Percentiles rank a stretch among this genome's conserved stretches.
phyloP scores from a whole-genome alignment of 1,284 basidiomycete species.

The Cutaneotrichosporon cutaneum region DNA sequence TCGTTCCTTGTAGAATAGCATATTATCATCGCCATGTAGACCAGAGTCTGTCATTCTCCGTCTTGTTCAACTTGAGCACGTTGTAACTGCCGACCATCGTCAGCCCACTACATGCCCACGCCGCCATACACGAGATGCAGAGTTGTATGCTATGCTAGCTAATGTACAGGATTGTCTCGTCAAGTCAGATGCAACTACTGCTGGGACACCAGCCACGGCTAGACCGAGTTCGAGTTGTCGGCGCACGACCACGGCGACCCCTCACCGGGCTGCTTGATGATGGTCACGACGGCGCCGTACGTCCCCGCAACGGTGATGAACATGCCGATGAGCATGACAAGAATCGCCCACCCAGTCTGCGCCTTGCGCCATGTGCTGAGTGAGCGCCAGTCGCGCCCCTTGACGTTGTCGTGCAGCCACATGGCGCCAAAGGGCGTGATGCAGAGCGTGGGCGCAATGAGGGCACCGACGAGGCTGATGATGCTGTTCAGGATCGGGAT shows the following conservation, averaged over 20 bases:
- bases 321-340: conserved; percentile 30
- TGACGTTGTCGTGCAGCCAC: conserved; percentile 38
- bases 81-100: background rate
- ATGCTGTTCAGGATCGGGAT: conserved; percentile 38
- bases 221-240: conserved; percentile 37
- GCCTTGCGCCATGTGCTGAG: conserved; percentile 8
- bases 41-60: no score
- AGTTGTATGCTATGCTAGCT: background rate
- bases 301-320: conserved; percentile 38
- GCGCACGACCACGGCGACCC: conserved; percentile 39
- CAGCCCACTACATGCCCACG: background rate
- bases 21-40: background rate
- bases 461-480: conserved; percentile 39
- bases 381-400: background rate
- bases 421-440: conserved; percentile 34
- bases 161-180: background rate
- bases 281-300: conserved; percentile 38
- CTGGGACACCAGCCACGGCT: background rate
- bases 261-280: conserved; percentile 29
- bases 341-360: conserved; percentile 17
- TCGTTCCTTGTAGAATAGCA: background rate
- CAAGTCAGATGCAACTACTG: background rate
- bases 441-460: conserved; percentile 38
- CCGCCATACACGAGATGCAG: conserved; percentile 2
- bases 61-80: no score